phyloP scores from a whole-genome alignment of 116 monocot genomes.

The Posidonia oceanica region DNA sequence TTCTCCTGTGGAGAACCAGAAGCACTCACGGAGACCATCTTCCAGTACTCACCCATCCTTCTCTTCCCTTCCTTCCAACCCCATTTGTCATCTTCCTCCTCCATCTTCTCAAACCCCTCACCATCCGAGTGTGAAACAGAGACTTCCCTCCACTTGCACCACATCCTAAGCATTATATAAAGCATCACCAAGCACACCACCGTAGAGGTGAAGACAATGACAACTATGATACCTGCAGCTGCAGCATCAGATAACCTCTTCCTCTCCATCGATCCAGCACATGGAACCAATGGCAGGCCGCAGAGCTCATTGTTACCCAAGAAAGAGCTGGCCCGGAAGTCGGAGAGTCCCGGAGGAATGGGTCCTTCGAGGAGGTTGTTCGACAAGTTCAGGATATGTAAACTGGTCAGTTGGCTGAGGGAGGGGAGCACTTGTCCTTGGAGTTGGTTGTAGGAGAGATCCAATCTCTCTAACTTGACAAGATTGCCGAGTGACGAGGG shows the following conservation, averaged over 20 bases:
- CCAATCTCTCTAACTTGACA: slow-evolving; percentile 68
- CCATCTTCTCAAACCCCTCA: slow-evolving; percentile 18
- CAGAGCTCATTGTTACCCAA: slow-evolving; percentile 43
- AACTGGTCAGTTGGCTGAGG: slow-evolving; percentile 52
- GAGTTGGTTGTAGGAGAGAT: slow-evolving; percentile 75
- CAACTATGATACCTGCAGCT: slow-evolving; percentile 40
- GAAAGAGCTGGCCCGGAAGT: slow-evolving; percentile 56
- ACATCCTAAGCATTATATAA: slow-evolving; percentile 69
- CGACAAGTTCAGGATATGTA: slow-evolving; percentile 56
- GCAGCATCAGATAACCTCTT: slow-evolving; percentile 27
- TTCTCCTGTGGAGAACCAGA: slow-evolving; percentile 25
- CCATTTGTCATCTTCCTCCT: slow-evolving; percentile 11
- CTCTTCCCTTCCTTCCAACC: slow-evolving; percentile 3
- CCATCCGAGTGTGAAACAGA: slow-evolving; percentile 64
- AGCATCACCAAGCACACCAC: slow-evolving; percentile 59
- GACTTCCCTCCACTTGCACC: slow-evolving; percentile 75
- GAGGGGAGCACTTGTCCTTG: slow-evolving; percentile 49
- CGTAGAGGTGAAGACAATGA: slow-evolving; percentile 60
- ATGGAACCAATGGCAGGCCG: slow-evolving; percentile 40
- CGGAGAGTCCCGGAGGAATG: slow-evolving; percentile 41
- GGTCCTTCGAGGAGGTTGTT: slow-evolving; percentile 51
- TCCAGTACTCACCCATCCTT: slow-evolving; percentile 28
- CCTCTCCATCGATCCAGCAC: neutral
- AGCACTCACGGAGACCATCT: slow-evolving; percentile 25
- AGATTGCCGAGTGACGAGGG: slow-evolving; percentile 66